These are phyloP conservation scores for Dictyostelium purpureum DNA, from an alignment of 78 protist genomes.

Conservation along the genomic window DNA sequence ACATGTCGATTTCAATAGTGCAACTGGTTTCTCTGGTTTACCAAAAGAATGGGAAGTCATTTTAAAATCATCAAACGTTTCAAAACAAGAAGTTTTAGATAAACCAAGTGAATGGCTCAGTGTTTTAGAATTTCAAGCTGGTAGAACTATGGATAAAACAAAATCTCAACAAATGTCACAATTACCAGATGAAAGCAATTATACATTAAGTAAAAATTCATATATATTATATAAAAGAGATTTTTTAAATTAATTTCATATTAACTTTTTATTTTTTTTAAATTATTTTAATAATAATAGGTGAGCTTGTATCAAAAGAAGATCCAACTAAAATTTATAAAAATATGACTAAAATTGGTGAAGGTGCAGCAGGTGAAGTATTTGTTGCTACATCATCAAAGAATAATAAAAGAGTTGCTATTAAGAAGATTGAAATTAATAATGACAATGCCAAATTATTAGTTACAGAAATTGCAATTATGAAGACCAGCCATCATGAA, in stretches of 20 bases:
- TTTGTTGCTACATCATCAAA: constrained; percentile 82
- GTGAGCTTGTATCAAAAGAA: constrained; percentile 59
- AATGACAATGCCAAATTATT: constrained; percentile 80
- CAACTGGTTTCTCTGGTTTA: constrained; percentile 84
- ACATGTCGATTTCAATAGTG: constrained; percentile 83
- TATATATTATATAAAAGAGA: too few species aligned
- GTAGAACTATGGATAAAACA: constrained; percentile 24
- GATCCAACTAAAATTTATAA: constrained; percentile 75
- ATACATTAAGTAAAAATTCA: constrained; percentile 22
- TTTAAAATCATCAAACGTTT: constrained; percentile 56
- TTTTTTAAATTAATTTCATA: too few species aligned
- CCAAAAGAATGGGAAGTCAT: constrained; percentile 87
- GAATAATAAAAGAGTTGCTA: constrained; percentile 81
- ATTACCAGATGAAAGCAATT: constrained; percentile 77
- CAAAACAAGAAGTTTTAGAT: constrained; percentile 71
- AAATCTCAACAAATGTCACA: neutral
- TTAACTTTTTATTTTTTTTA: neutral
- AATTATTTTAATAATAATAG: neutral
- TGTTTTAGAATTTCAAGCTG: constrained; percentile 79
- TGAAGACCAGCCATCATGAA: constrained; percentile 80
- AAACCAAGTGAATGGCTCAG: constrained; percentile 75
- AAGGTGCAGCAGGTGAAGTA: constrained; percentile 90
- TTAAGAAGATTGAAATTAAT: constrained; percentile 83
- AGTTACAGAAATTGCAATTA: constrained; percentile 83
- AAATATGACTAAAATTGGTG: constrained; percentile 84